Base-by-base conservation (phyloP, 352 stramenopile species). In the Pythium brachiatum region DNA sequence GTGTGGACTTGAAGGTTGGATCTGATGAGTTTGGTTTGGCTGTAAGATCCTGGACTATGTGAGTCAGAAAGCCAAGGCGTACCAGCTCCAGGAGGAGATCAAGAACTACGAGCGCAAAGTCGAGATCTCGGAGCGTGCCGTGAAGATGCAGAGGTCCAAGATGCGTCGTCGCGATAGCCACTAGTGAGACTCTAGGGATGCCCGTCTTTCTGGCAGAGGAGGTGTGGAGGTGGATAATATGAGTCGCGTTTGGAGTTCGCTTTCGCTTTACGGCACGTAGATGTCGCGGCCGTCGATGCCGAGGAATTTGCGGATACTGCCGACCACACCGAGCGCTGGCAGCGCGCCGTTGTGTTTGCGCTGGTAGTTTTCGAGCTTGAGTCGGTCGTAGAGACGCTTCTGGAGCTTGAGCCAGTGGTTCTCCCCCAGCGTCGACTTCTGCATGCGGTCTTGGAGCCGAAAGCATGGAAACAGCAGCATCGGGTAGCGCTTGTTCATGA, bases 101-200 rank as follows among this genome's bases (percentile, higher is more conserved):
- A 93, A 87, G 47, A 96, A 97, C 68, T 98, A 96, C 68, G 86
- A 96, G 54, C 86, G 93, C 32, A 98, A 98, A 69, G 79, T 98
- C 23, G 91, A 97, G 62, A 97, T 97, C 55, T 79, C 86, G 4
- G 89, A 97, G 53, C 93, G 95, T 43, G 88, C 86, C 0, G 71
- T 79, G 27, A 95, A 91, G 54, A 41, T 72, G 15, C 65, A 68
- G 52, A 62, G 57, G 23, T 50, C 58, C 46, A 72, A 72, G 51
- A n/a, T 72, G 39, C 60, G 65, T 8, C 65, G 65, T 39, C 65
- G 65, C 8, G 60, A 56, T 12, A 72, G 65, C 50, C 51, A 53
- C 39, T 70, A 52, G 25, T 48, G 18, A 34, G 9, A 11, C 29
- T 11, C 29, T 34, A 34, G 29, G 29, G 41, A 16, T 48, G 15